Evolutionary conservation across 192 early-diverging fungal genomes (phyloP).

Genomic region (Dissophora ornata): DNA sequence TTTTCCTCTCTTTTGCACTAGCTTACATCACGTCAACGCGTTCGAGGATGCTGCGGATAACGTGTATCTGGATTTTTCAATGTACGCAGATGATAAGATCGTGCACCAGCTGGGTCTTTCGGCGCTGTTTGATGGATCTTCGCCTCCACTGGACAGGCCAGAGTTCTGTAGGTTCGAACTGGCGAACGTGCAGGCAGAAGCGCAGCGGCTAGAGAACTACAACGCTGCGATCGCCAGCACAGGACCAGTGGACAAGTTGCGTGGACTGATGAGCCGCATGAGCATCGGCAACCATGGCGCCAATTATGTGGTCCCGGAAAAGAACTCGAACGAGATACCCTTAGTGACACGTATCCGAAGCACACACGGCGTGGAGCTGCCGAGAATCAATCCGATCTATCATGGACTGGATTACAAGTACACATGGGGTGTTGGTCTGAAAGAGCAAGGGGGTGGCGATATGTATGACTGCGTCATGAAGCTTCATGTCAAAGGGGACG

Average conservation of each 20-base stretch:
- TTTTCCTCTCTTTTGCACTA: constrained; percentile 13
- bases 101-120: constrained; percentile 68
- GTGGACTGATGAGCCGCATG: constrained; percentile 48
- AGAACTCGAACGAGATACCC: constrained; percentile 39
- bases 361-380: constrained; percentile 62
- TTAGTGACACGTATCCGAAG: constrained; percentile 54
- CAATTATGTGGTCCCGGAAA: constrained; percentile 40
- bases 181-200: constrained; percentile 68
- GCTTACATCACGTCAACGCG: constrained; percentile 81
- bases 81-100: constrained; percentile 71
- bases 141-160: constrained; percentile 59
- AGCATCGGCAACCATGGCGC: constrained; percentile 16
- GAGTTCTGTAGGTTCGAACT: constrained; percentile 74
- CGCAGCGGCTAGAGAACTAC: constrained; percentile 61
- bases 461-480: constrained; percentile 70
- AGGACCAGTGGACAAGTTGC: constrained; percentile 44
- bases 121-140: constrained; percentile 57
- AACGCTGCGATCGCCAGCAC: constrained; percentile 30
- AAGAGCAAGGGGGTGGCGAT: constrained; percentile 51
- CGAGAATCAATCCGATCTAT: constrained; percentile 62
- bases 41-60: constrained; percentile 73
- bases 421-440: constrained; percentile 61
- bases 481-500: constrained; percentile 58
- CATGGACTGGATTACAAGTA: constrained; percentile 60
- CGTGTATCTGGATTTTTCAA: constrained; percentile 70